These are phyloP conservation scores for Abortiporus biennis DNA, from an alignment of 1,284 basidiomycete genomes.

Conservation along the genomic window DNA sequence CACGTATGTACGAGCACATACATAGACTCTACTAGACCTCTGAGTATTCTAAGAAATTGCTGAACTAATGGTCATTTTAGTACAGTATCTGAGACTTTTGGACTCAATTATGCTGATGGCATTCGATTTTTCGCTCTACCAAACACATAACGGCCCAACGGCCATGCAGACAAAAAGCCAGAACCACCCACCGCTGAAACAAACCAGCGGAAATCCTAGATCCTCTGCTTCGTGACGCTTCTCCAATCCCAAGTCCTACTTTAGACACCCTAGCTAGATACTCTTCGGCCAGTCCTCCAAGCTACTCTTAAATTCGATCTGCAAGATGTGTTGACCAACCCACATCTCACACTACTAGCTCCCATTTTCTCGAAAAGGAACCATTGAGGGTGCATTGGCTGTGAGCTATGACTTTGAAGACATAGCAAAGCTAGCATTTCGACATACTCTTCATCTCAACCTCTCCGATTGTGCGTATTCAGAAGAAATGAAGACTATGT, in stretches of 20 bases:
- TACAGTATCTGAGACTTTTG: too few relatives aligned
- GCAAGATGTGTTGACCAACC: not conserved
- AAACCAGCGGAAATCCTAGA: not conserved
- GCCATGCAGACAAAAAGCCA: too few relatives aligned
- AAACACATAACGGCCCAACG: too few relatives aligned
- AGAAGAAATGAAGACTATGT: not conserved
- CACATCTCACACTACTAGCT: not conserved
- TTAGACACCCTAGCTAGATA: not conserved
- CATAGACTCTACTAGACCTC: too few relatives aligned
- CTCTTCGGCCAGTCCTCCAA: not conserved
- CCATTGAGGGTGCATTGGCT: slow-evolving; percentile 48
- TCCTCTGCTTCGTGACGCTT: not conserved
- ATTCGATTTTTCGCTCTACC: too few relatives aligned
- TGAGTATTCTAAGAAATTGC: too few relatives aligned
- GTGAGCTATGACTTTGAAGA: slow-evolving; percentile 50
- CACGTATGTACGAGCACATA: too few relatives aligned
- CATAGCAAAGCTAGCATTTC: slow-evolving; percentile 43
- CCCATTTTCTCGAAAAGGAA: slow-evolving; percentile 17
- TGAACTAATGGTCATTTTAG: too few relatives aligned
- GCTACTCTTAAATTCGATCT: not conserved
- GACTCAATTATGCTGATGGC: too few relatives aligned
- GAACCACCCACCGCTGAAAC: too few relatives aligned
- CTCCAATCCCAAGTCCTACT: not conserved
- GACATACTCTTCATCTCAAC: too few relatives aligned
- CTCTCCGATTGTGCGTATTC: too few relatives aligned